Evolutionary conservation across 2,329 filamentous ascomycete genomes (phyloP).

Genomic region (Davidsoniella virescens): DNA sequence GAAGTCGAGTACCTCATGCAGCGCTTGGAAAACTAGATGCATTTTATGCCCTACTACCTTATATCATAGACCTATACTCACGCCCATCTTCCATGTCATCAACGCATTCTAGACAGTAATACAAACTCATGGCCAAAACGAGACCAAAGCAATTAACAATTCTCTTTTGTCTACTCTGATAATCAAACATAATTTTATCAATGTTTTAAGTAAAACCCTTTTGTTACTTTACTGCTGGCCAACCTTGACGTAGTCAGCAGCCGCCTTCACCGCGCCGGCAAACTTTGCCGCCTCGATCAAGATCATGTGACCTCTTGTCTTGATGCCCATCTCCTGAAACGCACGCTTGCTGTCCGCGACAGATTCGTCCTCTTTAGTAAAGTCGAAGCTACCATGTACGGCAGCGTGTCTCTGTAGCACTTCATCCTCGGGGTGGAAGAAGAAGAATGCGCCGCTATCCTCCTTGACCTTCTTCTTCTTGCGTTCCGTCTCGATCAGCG

Average conservation of each 20-base stretch:
- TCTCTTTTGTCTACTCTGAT: background rate
- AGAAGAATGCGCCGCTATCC: slow-evolving; percentile 40
- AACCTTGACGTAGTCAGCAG: slow-evolving; percentile 55
- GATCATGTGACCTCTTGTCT: slow-evolving; percentile 69
- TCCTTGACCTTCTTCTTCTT: slow-evolving; percentile 40
- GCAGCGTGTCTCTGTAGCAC: slow-evolving; percentile 61
- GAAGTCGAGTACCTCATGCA: slow-evolving; percentile 99
- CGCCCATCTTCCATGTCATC: background rate
- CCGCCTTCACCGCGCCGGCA: slow-evolving; percentile 55
- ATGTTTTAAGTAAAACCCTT: background rate
- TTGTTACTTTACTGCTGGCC: slow-evolving; percentile 15
- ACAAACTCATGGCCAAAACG: background rate
- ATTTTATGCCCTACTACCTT: too few species aligned
- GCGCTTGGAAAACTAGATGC: slow-evolving; percentile 39
- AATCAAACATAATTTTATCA: background rate
- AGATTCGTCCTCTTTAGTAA: slow-evolving; percentile 65
- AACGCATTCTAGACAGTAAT: background rate
- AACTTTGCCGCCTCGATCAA: slow-evolving; percentile 71
- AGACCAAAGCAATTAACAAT: too few species aligned
- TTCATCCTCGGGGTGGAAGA: slow-evolving; percentile 95
- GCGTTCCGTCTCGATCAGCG: slow-evolving; percentile 40
- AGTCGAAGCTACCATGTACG: slow-evolving; percentile 56
- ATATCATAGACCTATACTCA: background rate
- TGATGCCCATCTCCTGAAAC: slow-evolving; percentile 85
- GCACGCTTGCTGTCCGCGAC: slow-evolving; percentile 82